These are phyloP conservation scores for Tieghemiomyces parasiticus DNA, from an alignment of 192 early-diverging fungal species.

Conservation along the genomic window DNA sequence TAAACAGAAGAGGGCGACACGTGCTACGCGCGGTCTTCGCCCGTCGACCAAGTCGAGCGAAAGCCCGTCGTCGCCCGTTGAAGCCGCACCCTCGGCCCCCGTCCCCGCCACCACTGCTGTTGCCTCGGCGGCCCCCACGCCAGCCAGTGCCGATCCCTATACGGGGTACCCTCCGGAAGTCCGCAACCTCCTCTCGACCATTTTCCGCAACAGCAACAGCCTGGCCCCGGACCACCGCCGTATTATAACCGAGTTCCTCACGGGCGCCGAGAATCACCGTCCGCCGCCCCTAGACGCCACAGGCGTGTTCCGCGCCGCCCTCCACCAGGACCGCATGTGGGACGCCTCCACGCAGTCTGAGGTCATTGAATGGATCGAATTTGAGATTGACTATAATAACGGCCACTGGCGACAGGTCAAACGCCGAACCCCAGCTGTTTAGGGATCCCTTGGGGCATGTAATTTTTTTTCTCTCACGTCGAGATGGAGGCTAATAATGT, in stretches of 20 bases:
- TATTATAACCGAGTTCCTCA: not conserved
- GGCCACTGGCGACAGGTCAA: slow-evolving; percentile 6
- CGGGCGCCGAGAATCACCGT: not conserved
- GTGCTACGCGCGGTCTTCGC: too few relatives aligned
- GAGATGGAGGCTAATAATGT: too few relatives aligned
- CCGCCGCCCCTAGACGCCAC: not conserved
- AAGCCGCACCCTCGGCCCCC: too few relatives aligned
- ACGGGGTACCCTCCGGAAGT: not conserved
- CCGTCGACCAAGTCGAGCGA: not conserved
- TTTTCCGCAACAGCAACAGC: slow-evolving; percentile 1
- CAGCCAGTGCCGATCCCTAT: not conserved
- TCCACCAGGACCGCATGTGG: not conserved
- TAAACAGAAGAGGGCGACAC: too few relatives aligned
- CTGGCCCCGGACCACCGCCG: not conserved
- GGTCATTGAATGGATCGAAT: slow-evolving; percentile 1
- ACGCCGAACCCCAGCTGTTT: not conserved
- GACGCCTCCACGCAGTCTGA: not conserved
- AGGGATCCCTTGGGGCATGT: too few relatives aligned
- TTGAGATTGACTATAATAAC: slow-evolving; percentile 10
- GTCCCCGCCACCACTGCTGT: not conserved
- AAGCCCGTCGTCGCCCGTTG: not conserved
- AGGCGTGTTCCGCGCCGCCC: not conserved
- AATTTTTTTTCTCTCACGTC: too few relatives aligned
- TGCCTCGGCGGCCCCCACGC: not conserved
- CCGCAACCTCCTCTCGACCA: not conserved